Conservation (phyloP, 106 monocot species). For the Platanthera guangdongensis region DNA sequence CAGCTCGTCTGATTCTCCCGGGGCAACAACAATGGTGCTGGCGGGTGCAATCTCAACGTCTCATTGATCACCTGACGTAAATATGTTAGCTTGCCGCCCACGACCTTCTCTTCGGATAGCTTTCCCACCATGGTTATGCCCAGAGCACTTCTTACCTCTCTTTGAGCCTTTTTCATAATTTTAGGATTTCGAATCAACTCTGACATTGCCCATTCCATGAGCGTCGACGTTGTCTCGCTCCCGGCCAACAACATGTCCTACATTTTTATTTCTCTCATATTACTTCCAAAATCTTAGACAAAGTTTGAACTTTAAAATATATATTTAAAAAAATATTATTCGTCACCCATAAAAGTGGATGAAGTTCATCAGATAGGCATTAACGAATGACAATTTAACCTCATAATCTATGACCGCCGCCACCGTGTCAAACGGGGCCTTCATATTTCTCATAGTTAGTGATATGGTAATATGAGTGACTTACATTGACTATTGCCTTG, state of each 20-base stretch:
- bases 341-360: too few relatives aligned
- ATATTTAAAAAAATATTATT: too few relatives aligned
- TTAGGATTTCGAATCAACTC: constrained; percentile 9
- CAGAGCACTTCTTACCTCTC: constrained; percentile 4
- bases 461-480: too few relatives aligned
- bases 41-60: constrained; percentile 13
- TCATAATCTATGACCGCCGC: too few relatives aligned
- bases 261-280: too few relatives aligned
- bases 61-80: constrained; percentile 6
- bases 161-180: constrained; percentile 6
- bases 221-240: background rate
- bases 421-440: too few relatives aligned
- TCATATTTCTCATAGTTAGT: too few relatives aligned
- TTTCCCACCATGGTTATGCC: background rate
- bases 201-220: constrained; percentile 11
- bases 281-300: too few relatives aligned
- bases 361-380: too few relatives aligned
- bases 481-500: too few relatives aligned
- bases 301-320: too few relatives aligned
- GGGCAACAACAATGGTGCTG: constrained; percentile 3
- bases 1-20: background rate
- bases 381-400: too few relatives aligned
- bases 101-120: background rate
- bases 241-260: constrained; percentile 19
- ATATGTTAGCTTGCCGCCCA: background rate